Base-by-base conservation (phyloP, 176 grass and related monocot genomes). In the Elaeis guineensis region DNA sequence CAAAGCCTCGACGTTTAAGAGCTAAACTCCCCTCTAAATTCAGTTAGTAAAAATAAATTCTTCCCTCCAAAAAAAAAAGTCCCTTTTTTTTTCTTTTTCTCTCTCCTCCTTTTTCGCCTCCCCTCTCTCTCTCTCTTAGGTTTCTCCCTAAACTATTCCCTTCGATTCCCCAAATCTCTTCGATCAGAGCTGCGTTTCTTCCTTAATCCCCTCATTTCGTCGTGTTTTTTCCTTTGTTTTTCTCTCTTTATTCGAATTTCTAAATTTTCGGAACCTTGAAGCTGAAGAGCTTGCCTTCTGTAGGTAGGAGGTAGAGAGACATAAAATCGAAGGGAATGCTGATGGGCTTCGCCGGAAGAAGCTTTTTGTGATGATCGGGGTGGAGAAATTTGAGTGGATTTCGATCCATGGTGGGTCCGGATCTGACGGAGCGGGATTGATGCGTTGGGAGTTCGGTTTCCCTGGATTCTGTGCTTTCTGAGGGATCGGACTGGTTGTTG, bases 111-210 rank as follows among this genome's bases (percentile, higher is more conserved):
- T 78, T 61, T 25, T 55, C 8, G 29, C 58, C 23, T 44, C n/a
- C 29, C 57, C 56, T 49, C 75, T 57, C 50, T 51, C 64, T 56
- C 59, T 51, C 25, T 68, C 64, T 63, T 18, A 0, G 7, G 14
- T 58, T 32, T 58, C 20, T 55, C 64, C 73, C 72, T 60, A 55
- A 59, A 55, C 44, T 59, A 66, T 60, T 76, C 75, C 78, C 75
- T 61, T 75, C 6, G 53, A 16, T 64, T 67, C 28, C 79, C 57
- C 60, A 77, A 67, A 87, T 63, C 77, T 55, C 44, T 39, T 50
- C 19, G 57, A 77, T 77, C 68, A 57, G 44, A 69, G 20, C 25
- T 63, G 8, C 58, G 26, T 50, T 30, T 59, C 32, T 60, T 63
- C 64, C 63, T 74, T 61, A 59, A 49, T 23, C 20, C 15, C 44